Conservation (phyloP, 1,284 basidiomycete species). For the Inonotus obliquus region DNA sequence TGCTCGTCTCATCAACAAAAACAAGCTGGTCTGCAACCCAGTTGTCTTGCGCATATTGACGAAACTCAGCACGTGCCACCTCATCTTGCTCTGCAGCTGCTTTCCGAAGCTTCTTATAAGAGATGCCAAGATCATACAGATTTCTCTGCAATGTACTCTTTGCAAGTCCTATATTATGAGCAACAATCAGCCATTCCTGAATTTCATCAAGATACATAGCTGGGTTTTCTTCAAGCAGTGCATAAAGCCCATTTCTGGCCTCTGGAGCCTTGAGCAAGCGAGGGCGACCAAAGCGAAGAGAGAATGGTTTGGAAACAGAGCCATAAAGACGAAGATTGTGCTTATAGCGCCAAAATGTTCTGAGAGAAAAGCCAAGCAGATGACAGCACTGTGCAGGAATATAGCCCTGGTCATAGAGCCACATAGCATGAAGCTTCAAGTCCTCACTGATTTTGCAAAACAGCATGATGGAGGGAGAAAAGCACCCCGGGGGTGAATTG, state of each 20-base stretch:
- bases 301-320: not conserved
- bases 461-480: not conserved
- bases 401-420: not conserved
- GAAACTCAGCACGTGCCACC: slow-evolving; percentile 21
- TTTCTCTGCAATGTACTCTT: not conserved
- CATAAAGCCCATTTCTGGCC: not conserved
- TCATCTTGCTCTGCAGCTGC: slow-evolving; percentile 26
- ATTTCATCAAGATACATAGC: not conserved
- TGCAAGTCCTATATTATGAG: not conserved
- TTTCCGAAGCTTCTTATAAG: not conserved
- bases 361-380: not conserved
- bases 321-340: not conserved
- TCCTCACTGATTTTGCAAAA: not conserved
- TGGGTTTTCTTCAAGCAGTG: not conserved
- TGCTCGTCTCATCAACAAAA: slow-evolving; percentile 31
- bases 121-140: not conserved
- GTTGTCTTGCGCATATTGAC: slow-evolving; percentile 21
- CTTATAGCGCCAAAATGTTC: not conserved
- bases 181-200: not conserved
- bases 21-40: slow-evolving; percentile 30
- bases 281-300: not conserved
- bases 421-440: not conserved
- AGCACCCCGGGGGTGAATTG: not conserved
- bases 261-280: not conserved
- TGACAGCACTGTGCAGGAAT: not conserved